Conservation (phyloP, 306 rosid species). For the Comarum palustre region DNA sequence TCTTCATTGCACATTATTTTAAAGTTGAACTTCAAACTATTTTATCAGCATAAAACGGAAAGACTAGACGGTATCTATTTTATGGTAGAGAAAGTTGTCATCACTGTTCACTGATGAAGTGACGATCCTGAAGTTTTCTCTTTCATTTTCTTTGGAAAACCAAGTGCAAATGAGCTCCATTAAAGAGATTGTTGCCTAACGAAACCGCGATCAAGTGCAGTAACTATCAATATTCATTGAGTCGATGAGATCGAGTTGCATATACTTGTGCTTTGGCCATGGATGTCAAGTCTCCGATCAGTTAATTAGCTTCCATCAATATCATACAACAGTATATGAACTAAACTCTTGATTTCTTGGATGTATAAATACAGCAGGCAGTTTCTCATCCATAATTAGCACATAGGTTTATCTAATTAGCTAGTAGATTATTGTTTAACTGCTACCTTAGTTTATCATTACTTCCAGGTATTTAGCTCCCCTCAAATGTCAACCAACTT, state of each 20-base stretch:
- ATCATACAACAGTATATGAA: not conserved
- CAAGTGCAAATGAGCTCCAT: not conserved
- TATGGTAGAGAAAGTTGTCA: too few species aligned
- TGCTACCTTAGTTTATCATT: conserved; percentile 3
- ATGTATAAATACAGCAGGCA: not conserved
- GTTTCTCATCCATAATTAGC: not conserved
- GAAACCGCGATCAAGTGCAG: not conserved
- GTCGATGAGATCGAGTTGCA: not conserved
- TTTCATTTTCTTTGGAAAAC: not conserved
- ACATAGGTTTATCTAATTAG: not conserved
- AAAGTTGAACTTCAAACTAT: too few species aligned
- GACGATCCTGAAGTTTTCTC: too few species aligned
- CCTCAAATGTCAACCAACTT: not conserved
- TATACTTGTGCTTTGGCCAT: conserved; percentile 1
- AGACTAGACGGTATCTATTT: too few species aligned
- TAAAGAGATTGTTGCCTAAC: conserved; percentile 4
- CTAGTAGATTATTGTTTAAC: not conserved
- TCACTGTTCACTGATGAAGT: too few species aligned
- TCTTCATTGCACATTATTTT: too few species aligned
- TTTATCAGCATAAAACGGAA: too few species aligned
- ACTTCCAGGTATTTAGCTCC: not conserved
- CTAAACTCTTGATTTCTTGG: not conserved
- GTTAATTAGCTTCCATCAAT: conserved; percentile 3
- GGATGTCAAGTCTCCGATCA: not conserved
- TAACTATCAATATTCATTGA: not conserved